A percentile compares a stretch with the other conserved stretches of the same genome.
These are phyloP conservation scores for Diaporthe sp. DNA, from an alignment of 2,329 filamentous ascomycete genomes.

Conservation along the genomic window DNA sequence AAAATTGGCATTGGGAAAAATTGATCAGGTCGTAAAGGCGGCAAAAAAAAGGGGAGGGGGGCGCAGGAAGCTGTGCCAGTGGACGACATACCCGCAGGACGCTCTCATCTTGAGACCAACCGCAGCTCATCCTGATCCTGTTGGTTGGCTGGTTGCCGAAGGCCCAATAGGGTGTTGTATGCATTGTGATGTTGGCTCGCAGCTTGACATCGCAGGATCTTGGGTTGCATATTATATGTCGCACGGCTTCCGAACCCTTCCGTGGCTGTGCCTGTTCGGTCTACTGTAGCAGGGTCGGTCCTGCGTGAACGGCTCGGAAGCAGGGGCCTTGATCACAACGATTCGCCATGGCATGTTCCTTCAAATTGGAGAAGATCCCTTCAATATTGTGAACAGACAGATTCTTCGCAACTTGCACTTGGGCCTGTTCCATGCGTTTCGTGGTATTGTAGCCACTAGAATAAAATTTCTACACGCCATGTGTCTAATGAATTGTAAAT, in stretches of 20 bases:
- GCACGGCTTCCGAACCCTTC: not conserved
- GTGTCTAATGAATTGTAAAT: not conserved
- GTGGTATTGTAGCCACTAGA: not conserved
- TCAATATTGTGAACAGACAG: not conserved
- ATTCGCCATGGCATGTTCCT: too few species aligned
- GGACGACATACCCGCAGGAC: not conserved
- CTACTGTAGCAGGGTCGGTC: not conserved
- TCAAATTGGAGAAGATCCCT: too few species aligned
- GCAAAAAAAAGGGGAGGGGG: constrained; percentile 9
- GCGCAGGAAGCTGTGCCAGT: not conserved
- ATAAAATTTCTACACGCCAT: not conserved
- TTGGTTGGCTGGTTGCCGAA: not conserved
- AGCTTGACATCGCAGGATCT: constrained; percentile 10
- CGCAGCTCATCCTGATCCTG: constrained; percentile 3
- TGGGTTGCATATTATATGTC: constrained; percentile 1
- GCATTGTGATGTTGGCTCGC: not conserved
- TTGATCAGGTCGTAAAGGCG: constrained; percentile 2
- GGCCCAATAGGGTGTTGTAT: not conserved
- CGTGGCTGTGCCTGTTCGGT: not conserved
- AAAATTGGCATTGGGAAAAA: constrained; percentile 11
- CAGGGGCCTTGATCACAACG: not conserved
- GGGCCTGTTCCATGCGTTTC: too few species aligned
- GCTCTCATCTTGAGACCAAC: constrained; percentile 3
- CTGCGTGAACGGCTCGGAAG: not conserved
- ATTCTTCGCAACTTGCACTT: not conserved